Evolutionary conservation across 306 rosid genomes (phyloP), one percentile per base, ranked within the genome.

Genomic region (Calophaca sinica): DNA sequence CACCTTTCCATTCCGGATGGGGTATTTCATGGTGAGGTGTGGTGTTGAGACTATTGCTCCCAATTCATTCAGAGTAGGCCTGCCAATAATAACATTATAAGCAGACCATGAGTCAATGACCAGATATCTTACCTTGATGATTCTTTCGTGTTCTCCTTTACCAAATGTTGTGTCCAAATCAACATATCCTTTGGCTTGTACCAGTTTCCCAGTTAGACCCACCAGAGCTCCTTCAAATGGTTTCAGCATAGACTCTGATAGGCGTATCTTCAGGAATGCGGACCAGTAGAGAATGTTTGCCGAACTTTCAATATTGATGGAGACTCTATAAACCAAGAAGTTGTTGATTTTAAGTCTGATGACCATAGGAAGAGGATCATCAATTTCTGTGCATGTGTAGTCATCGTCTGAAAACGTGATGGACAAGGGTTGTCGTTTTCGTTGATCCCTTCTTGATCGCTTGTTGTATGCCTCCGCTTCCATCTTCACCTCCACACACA

Each of bases 351-450:
- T 29, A 26, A 62, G 46, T 2, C 8, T 35, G 28, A 62, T 62
- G 3, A 62, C 68, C 48, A 61, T 36, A 1, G 67, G 67, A 61
- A 61, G 67, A 61, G 46, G n/a, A 52, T 13, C 31, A 52, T 51
- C 9, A 5, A 28, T 2, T 54, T 11, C 58, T 14, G 9, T 13
- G 58, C 2, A 7, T 15, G 28, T 5, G 57, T 51, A 51, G 12
- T 6, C 3, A 6, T 20, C 26, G 33, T n/a, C 52, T 2, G 52
- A 46, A 50, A 10, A 46, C n/a, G 12, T 2, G 6, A 46, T 11
- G 0, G 7, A 8, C 38, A 5, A n/a, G n/a, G n/a, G n/a, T n/a
- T n/a, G n/a, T n/a, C n/a, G n/a, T n/a, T n/a, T n/a, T n/a, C n/a
- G n/a, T n/a, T n/a, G n/a, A n/a, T n/a, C n/a, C n/a, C n/a, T n/a